Percentiles rank a stretch among this genome's conserved stretches.
These are phyloP conservation scores for Hysterium pulicare DNA, from an alignment of 2,329 filamentous ascomycete genomes.

Conservation along the genomic window DNA sequence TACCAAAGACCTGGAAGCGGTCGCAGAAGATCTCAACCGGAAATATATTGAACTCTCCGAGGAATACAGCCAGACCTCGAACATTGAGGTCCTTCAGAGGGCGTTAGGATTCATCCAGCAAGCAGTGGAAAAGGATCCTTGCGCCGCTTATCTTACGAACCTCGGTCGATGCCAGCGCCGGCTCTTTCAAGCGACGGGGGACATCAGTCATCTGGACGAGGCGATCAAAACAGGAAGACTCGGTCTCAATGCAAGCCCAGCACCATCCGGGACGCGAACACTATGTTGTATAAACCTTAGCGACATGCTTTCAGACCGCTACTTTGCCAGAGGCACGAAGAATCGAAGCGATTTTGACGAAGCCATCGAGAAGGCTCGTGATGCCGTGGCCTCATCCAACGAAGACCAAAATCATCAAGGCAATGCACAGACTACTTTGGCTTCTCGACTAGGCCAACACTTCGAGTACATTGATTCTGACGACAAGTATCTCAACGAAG, in stretches of 20 bases:
- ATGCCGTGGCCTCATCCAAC: not conserved
- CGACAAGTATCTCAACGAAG: too few relatives aligned
- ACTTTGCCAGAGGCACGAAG: not conserved
- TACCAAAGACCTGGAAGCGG: not conserved
- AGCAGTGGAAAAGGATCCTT: slow-evolving; percentile 1
- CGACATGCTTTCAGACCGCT: not conserved
- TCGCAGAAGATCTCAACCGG: slow-evolving; percentile 1
- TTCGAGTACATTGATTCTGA: too few relatives aligned
- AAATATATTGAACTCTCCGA: not conserved
- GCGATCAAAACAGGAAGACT: not conserved
- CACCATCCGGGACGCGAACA: too few relatives aligned
- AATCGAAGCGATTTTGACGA: slow-evolving; percentile 1
- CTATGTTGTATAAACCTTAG: slow-evolving; percentile 2
- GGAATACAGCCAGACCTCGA: too few relatives aligned
- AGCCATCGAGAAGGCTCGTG: slow-evolving; percentile 2
- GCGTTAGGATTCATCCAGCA: slow-evolving; percentile 1
- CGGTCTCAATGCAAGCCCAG: too few relatives aligned
- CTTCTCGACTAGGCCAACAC: too few relatives aligned
- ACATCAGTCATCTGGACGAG: not conserved
- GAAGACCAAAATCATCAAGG: too few relatives aligned
- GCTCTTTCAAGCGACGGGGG: slow-evolving; percentile 2
- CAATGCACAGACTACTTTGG: too few relatives aligned
- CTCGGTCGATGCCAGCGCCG: slow-evolving; percentile 1
- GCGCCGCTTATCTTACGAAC: slow-evolving; percentile 4
- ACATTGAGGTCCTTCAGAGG: too few relatives aligned